phyloP scores from a whole-genome alignment of 768 basidiomycete genomes.

The Russula olivacea region DNA sequence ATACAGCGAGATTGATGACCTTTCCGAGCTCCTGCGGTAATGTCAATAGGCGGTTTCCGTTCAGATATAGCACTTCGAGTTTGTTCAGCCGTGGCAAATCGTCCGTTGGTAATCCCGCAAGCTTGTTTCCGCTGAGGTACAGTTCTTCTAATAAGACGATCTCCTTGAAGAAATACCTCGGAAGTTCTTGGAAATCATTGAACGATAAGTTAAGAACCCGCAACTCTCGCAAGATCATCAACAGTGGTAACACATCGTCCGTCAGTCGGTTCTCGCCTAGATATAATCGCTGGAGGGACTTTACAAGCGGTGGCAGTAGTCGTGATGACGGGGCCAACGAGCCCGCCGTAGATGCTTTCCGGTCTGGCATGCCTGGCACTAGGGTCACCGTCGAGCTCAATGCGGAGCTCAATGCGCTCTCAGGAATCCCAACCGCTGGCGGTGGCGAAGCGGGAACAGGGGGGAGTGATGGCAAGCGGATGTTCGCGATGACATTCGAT shows the following conservation, averaged over 20 bases:
- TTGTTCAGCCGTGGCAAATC: constrained; percentile 68
- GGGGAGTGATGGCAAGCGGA: constrained; percentile 52
- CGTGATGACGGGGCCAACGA: constrained; percentile 27
- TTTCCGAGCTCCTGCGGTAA: constrained; percentile 87
- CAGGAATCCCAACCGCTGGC: not conserved
- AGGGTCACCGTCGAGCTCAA: constrained; percentile 16
- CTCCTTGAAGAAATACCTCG: constrained; percentile 66
- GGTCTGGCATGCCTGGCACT: constrained; percentile 30
- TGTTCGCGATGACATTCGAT: constrained; percentile 74
- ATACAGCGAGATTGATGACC: constrained; percentile 64
- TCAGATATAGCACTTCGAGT: constrained; percentile 75
- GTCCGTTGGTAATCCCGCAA: constrained; percentile 85
- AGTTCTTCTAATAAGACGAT: constrained; percentile 72
- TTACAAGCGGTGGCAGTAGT: constrained; percentile 52
- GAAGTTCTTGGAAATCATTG: constrained; percentile 89
- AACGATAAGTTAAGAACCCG: constrained; percentile 86
- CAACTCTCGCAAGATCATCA: constrained; percentile 73
- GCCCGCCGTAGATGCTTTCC: constrained; percentile 41
- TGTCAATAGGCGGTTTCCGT: constrained; percentile 90
- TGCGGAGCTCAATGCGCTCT: constrained; percentile 19
- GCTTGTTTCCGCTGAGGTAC: constrained; percentile 92
- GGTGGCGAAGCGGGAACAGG: constrained; percentile 28
- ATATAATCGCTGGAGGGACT: constrained; percentile 71
- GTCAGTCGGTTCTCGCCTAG: constrained; percentile 86
- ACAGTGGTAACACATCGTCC: constrained; percentile 68